Percentiles rank a stretch among this genome's conserved stretches.
These are phyloP conservation scores for Euphorbia tirucalli DNA, from an alignment of 345 rosid genomes.

Conservation along the genomic window DNA sequence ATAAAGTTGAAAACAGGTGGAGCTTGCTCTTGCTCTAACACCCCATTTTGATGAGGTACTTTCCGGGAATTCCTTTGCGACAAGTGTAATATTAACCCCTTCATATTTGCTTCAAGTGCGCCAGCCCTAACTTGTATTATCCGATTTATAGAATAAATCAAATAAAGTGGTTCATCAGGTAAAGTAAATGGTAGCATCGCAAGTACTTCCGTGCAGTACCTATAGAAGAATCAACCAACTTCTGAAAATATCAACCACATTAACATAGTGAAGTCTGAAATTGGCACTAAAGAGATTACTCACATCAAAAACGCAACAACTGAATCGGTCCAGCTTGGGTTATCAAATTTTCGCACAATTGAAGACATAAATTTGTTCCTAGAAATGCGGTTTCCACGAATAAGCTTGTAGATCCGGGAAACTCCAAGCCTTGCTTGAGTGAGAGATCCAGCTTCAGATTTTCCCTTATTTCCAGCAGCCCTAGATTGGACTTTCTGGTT, in stretches of 20 bases:
- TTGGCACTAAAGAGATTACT: conserved; percentile 33
- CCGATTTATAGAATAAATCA: conserved; percentile 87
- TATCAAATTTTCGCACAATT: conserved; percentile 94
- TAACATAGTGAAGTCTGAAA: conserved; percentile 9
- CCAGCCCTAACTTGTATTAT: conserved; percentile 93
- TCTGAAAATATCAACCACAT: not conserved
- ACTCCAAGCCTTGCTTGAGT: conserved; percentile 95
- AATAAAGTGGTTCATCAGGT: conserved; percentile 98
- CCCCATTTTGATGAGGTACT: conserved; percentile 43
- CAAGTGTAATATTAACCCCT: conserved; percentile 54
- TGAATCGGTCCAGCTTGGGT: conserved; percentile 62
- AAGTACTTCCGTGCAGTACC: conserved; percentile 98
- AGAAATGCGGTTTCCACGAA: conserved; percentile 84
- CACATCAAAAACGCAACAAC: conserved; percentile 79
- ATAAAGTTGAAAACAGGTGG: conserved; percentile 30
- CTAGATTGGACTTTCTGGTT: conserved; percentile 46
- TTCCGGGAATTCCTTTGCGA: conserved; percentile 50
- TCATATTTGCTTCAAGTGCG: conserved; percentile 87
- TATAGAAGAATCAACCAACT: conserved; percentile 30
- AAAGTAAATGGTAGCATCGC: conserved; percentile 84
- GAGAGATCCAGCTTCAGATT: conserved; percentile 61
- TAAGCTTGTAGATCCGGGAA: conserved; percentile 91
- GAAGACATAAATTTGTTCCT: conserved; percentile 98
- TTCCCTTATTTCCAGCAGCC: conserved; percentile 59
- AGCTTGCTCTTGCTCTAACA: conserved; percentile 39